Conservation (phyloP, 2,329 filamentous ascomycete species). For the Apiospora arundinis region DNA sequence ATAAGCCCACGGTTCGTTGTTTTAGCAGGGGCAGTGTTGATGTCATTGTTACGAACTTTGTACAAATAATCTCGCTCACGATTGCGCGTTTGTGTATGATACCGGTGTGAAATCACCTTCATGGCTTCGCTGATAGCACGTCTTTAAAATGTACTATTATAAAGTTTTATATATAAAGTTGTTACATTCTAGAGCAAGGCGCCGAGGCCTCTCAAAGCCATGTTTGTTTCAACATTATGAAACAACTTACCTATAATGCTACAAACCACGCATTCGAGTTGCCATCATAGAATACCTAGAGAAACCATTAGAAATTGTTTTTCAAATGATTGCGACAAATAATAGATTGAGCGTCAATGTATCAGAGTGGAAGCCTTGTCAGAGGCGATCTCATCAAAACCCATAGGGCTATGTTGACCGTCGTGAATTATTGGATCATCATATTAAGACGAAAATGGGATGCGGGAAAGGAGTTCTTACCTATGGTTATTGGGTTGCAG, state of each 20-base stretch:
- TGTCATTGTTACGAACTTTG: neutral
- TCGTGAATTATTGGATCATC: constrained; percentile 82
- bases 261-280: neutral
- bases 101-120: neutral
- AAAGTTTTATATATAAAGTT: neutral
- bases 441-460: constrained; percentile 47
- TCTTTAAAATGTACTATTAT: neutral
- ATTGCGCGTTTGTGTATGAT: neutral
- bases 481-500: constrained; percentile 12
- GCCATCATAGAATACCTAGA: neutral
- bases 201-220: neutral
- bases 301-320: neutral
- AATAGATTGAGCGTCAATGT: neutral
- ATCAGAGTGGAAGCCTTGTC: constrained; percentile 66
- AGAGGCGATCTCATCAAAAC: constrained; percentile 83
- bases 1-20: neutral
- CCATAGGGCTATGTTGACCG: constrained; percentile 81
- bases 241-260: neutral
- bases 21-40: neutral
- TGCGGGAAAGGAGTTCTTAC: constrained; percentile 27
- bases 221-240: neutral
- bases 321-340: neutral
- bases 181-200: neutral
- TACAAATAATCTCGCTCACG: neutral
- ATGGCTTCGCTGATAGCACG: neutral